A percentile compares a stretch with the other conserved stretches of the same genome.
Evolutionary conservation across 1,139 yeast genomes (phyloP).

Genomic region (Sporopachydermia cereana): DNA sequence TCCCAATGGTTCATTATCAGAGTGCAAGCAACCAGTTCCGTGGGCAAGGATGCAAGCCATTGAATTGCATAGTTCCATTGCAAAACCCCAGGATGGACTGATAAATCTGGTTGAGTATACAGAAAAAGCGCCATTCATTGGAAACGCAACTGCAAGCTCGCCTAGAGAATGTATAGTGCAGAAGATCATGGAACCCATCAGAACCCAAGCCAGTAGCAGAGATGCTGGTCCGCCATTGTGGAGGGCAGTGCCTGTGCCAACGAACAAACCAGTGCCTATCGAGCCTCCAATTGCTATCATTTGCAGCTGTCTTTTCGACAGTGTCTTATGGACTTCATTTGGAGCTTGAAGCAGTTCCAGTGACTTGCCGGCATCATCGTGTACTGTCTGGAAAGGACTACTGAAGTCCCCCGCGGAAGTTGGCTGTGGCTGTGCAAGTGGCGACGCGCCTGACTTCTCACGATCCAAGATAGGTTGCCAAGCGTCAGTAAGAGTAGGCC

Average conservation of each 20-base stretch:
- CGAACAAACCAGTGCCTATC: constrained; percentile 42
- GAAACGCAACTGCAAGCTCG: constrained; percentile 54
- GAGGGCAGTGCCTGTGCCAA: constrained; percentile 45
- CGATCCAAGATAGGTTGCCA: no score
- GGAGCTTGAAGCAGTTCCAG: background rate
- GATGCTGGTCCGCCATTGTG: constrained; percentile 61
- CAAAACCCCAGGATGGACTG: constrained; percentile 61
- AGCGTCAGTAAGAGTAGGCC: no score
- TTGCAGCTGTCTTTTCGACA: constrained; percentile 43
- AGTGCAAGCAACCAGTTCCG: constrained; percentile 63
- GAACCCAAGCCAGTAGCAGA: constrained; percentile 42
- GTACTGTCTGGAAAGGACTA: no score
- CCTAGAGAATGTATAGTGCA: constrained; percentile 60
- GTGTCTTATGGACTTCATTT: constrained; percentile 20
- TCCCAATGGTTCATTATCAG: constrained; percentile 61
- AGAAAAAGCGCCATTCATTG: constrained; percentile 63
- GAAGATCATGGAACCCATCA: constrained; percentile 41
- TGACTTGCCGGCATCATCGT: no score
- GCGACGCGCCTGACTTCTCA: no score
- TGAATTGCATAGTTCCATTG: constrained; percentile 57
- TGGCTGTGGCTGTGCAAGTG: no score
- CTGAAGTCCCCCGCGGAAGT: no score
- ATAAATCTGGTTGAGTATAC: constrained; percentile 58
- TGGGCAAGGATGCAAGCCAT: constrained; percentile 59
- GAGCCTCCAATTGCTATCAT: constrained; percentile 47